These are phyloP conservation scores for Wickerhamiella brachini DNA, from an alignment of 805 yeast species.

Conservation along the genomic window DNA sequence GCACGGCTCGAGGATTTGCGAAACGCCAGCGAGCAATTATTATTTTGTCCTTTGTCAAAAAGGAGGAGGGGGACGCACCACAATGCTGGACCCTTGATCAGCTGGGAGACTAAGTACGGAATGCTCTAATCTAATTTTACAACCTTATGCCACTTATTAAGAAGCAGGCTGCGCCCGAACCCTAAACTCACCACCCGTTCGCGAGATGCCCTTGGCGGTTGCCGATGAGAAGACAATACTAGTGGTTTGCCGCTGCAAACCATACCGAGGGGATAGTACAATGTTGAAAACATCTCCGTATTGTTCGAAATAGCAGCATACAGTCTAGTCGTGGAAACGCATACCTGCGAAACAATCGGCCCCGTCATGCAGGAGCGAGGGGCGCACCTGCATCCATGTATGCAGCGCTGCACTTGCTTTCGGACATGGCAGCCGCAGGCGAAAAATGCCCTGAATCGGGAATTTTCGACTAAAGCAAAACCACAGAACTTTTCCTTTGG, in stretches of 20 bases:
- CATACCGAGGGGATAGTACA: too few relatives aligned
- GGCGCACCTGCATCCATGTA: neutral
- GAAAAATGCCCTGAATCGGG: neutral
- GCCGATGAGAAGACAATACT: too few relatives aligned
- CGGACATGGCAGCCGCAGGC: neutral
- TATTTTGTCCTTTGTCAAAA: neutral
- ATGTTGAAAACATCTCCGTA: too few relatives aligned
- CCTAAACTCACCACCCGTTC: neutral
- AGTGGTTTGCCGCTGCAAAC: too few relatives aligned
- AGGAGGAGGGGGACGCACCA: neutral
- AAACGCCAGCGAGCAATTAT: too few relatives aligned
- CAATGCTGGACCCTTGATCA: neutral
- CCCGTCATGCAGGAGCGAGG: neutral
- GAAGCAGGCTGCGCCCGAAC: neutral
- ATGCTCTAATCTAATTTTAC: neutral
- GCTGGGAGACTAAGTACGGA: neutral
- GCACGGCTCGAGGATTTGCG: too few relatives aligned
- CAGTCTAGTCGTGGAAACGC: neutral
- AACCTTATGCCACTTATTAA: neutral
- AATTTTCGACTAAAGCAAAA: too few relatives aligned
- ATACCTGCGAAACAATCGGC: neutral
- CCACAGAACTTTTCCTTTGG: too few relatives aligned
- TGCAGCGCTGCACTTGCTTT: neutral
- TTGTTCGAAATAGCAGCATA: too few relatives aligned
- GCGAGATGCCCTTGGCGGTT: neutral